Conservation (phyloP, 2,329 filamentous ascomycete genomes). For the Taxawa tesnikishii region DNA sequence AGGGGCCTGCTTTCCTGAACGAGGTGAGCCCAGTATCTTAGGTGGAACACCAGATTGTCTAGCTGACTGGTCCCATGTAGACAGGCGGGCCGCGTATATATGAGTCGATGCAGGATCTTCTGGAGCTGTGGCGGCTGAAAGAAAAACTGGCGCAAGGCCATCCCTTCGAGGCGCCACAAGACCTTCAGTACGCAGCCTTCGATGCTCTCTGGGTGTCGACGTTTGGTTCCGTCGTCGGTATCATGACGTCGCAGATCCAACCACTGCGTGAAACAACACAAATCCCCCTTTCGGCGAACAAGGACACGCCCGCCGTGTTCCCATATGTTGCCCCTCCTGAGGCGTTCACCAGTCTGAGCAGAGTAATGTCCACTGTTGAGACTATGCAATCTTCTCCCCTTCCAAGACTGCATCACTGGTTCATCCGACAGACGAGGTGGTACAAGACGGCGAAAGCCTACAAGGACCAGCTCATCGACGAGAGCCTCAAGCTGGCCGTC, state of each 20-base stretch:
- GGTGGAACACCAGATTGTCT: too few relatives aligned
- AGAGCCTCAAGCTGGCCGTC: conserved; percentile 16
- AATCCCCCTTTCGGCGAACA: conserved; percentile 1
- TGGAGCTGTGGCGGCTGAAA: conserved; percentile 21
- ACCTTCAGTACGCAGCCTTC: conserved; percentile 23
- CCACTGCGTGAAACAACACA: conserved; percentile 6
- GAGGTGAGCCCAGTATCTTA: conserved; percentile 5
- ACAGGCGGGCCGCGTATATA: conserved; percentile 17
- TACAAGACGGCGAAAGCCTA: conserved; percentile 7
- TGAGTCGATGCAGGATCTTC: conserved; percentile 10
- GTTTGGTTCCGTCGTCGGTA: conserved; percentile 23
- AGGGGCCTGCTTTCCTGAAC: conserved; percentile 16
- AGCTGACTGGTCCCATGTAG: not conserved
- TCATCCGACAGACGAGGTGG: conserved; percentile 6
- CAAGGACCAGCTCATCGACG: conserved; percentile 21
- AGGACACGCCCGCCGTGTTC: conserved; percentile 8
- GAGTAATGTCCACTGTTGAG: conserved; percentile 11
- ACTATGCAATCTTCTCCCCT: conserved; percentile 11
- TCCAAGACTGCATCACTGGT: conserved; percentile 13
- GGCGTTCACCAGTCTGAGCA: conserved; percentile 11
- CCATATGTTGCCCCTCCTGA: conserved; percentile 11
- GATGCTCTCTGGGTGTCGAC: conserved; percentile 27
- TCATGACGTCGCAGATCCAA: conserved; percentile 10
- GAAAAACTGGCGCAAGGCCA: conserved; percentile 14
- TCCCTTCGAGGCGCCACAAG: conserved; percentile 21